Evolutionary conservation across 2,329 filamentous ascomycete genomes (phyloP).

Genomic region (Talaromyces amestolkiae): DNA sequence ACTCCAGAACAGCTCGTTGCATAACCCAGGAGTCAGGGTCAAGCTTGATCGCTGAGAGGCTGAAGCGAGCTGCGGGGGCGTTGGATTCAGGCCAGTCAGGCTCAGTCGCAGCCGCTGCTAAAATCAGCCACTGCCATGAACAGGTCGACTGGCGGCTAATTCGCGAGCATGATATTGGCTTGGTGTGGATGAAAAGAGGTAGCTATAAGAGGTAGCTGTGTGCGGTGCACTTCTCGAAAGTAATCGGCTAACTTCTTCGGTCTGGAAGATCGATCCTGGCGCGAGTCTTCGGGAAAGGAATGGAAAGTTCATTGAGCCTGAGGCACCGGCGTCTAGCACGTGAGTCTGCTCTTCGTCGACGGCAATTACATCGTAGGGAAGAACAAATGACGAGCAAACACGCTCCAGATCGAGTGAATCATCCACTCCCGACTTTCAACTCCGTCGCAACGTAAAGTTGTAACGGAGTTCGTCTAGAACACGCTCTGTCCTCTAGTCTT

Average conservation of each 20-base stretch:
- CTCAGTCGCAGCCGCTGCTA: slow-evolving; percentile 2
- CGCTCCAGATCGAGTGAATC: too few relatives aligned
- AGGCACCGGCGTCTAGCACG: neutral
- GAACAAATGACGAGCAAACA: too few relatives aligned
- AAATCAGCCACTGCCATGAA: neutral
- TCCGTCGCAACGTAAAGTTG: neutral
- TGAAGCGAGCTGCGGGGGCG: neutral
- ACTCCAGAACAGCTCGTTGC: too few relatives aligned
- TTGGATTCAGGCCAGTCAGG: slow-evolving; percentile 1
- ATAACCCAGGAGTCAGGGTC: neutral
- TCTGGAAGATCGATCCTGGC: neutral
- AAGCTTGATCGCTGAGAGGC: neutral
- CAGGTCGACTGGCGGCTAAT: neutral
- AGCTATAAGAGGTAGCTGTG: neutral
- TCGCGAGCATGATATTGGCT: neutral
- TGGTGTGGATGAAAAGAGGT: neutral
- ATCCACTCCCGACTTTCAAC: too few relatives aligned
- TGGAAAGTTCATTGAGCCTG: neutral
- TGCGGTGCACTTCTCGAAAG: neutral
- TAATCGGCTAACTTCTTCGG: neutral
- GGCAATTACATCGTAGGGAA: too few relatives aligned
- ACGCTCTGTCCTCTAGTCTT: neutral
- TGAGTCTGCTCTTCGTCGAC: neutral
- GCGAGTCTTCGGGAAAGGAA: neutral
- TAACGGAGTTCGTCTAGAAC: neutral